Base-by-base conservation (phyloP, 306 rosid genomes). In the Cucurbita maxima region DNA sequence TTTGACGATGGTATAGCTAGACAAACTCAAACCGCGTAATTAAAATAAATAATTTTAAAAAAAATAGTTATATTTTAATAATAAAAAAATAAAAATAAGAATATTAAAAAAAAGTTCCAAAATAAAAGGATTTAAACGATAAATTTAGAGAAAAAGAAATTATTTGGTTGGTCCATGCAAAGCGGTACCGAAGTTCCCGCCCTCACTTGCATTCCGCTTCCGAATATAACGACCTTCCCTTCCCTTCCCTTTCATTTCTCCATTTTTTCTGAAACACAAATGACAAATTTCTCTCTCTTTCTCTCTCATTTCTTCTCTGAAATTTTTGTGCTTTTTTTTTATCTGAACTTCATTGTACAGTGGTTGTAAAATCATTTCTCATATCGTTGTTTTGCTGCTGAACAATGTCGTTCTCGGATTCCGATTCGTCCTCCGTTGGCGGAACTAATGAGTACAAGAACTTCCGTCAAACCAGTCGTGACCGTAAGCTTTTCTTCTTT, bases 401-500 rank as follows among this genome's bases (percentile, higher is more conserved):
- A 75, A 71, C 77, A 45, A 92, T 93, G 98, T 93, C 98, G 25
- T 79, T 88, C 41, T 93, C 98, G 15, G 97, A 93, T 78, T 87
- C 94, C 41, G 98, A 90, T 30, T 51, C 82, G 48, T 83, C 85
- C 60, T 80, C 87, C 55, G 61, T 74, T 40, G 84, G 87, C 71
- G 81, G 87, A 79, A 54, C 80, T 61, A 6, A 85, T 1, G 97
- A 90, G 58, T 86, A 87, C 86, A 90, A 84, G 79, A 75, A 60
- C 48, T 90, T 90, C 81, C 87, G 88, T 14, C 90, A 90, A 72
- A 59, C 81, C 82, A 90, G 89, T 69, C 98, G 90, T 22, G 96
- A 94, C 43, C 84, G 97, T 94, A 75, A 86, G 96, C 52, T 62
- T 71, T 68, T 25, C 50, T 76, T 44, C 8, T 54, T 1, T 59